Percentiles rank a stretch among this genome's conserved stretches.
phyloP scores from a whole-genome alignment of 2,329 filamentous ascomycete species.

The Orbilia brochopaga region DNA sequence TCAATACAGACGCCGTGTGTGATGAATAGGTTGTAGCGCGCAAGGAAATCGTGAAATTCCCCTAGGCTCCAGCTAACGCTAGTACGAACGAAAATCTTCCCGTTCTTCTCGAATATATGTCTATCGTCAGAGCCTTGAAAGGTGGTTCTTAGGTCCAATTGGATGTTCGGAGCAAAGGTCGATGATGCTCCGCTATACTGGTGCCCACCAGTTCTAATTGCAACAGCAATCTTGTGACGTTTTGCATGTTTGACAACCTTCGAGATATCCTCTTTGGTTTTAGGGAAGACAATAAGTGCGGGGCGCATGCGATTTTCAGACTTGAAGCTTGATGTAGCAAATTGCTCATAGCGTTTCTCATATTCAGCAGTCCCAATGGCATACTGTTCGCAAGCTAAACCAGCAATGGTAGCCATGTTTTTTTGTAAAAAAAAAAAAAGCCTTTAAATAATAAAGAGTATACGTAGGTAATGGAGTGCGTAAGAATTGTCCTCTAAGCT shows the following conservation, averaged over 20 bases:
- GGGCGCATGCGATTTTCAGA: conserved; percentile 13
- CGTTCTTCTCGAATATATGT: conserved; percentile 5
- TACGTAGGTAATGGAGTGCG: not conserved
- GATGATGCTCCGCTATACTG: conserved; percentile 21
- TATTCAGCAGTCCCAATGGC: conserved; percentile 4
- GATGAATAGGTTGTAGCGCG: conserved; percentile 9
- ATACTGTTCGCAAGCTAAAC: conserved; percentile 12
- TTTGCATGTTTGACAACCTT: conserved; percentile 12
- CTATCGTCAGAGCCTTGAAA: conserved; percentile 1
- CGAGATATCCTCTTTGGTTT: conserved; percentile 7
- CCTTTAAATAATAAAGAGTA: not conserved
- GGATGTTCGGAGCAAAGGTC: conserved; percentile 12
- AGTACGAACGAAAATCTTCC: conserved; percentile 3
- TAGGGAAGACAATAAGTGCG: conserved; percentile 2
- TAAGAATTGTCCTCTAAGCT: too few relatives aligned
- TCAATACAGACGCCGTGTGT: conserved; percentile 13
- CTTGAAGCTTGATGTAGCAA: conserved; percentile 12
- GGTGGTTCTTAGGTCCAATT: conserved; percentile 12
- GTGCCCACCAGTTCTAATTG: conserved; percentile 17
- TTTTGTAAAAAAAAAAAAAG: not conserved
- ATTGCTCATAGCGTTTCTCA: conserved; percentile 4
- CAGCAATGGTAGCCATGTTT: not conserved
- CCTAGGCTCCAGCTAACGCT: conserved; percentile 15
- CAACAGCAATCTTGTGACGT: conserved; percentile 9
- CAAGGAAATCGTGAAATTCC: conserved; percentile 11